Evolutionary conservation across 371 early-diverging fungal species (phyloP).

Genomic region (Syncephalastrum sp.): DNA sequence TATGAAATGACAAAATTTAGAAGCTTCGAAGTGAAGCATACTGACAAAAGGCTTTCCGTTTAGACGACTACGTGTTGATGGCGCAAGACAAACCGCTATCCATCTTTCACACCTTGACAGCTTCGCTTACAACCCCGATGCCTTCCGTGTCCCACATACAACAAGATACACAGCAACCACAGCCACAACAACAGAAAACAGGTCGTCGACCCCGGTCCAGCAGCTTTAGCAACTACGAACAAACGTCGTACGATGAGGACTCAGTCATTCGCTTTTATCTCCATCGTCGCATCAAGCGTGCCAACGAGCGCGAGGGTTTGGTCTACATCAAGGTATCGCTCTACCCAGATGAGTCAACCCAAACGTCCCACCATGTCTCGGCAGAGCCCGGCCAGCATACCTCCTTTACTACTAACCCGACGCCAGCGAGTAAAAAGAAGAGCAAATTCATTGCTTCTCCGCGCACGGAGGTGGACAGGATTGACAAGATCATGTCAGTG

Average conservation of each 20-base stretch:
- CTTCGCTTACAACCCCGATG: conserved; percentile 60
- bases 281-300: conserved; percentile 41
- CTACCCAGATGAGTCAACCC: conserved; percentile 29
- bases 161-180: conserved; percentile 25
- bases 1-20: conserved; percentile 16
- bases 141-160: conserved; percentile 39
- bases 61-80: conserved; percentile 56
- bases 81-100: conserved; percentile 58
- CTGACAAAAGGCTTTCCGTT: neutral
- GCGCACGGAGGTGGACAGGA: conserved; percentile 36
- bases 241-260: conserved; percentile 42
- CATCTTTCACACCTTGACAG: conserved; percentile 59
- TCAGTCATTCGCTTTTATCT: conserved; percentile 45
- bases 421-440: conserved; percentile 22
- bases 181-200: conserved; percentile 9
- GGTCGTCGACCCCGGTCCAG: conserved; percentile 33
- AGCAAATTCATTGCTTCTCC: conserved; percentile 13
- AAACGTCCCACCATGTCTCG: neutral
- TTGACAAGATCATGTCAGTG: conserved; percentile 51
- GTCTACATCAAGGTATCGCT: conserved; percentile 46
- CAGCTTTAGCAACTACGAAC: conserved; percentile 45
- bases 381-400: neutral
- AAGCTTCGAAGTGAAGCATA: neutral
- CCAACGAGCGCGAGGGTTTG: conserved; percentile 36
- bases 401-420: conserved; percentile 15